Conservation (phyloP, 2,329 filamentous ascomycete species). For the Fusarium foetens region DNA sequence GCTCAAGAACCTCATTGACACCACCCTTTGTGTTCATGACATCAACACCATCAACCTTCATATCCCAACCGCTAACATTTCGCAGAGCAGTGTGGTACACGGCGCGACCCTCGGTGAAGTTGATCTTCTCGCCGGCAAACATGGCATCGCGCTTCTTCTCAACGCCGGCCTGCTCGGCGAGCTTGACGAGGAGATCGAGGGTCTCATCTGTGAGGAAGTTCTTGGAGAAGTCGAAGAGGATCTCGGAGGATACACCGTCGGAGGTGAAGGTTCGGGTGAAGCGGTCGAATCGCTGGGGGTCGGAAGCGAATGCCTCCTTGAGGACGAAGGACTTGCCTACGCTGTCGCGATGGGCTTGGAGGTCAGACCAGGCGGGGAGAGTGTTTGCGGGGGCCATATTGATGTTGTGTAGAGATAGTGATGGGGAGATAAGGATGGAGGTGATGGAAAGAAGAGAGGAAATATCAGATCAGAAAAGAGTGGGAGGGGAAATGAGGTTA, state of each 20-base stretch:
- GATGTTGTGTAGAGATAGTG: background rate
- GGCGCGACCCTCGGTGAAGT: conserved; percentile 96
- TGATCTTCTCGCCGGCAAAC: conserved; percentile 98
- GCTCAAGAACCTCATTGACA: conserved; percentile 89
- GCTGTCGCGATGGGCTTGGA: conserved; percentile 88
- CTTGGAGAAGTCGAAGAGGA: conserved; percentile 99
- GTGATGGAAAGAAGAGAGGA: background rate
- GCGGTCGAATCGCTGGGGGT: conserved; percentile 88
- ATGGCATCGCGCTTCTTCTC: conserved; percentile 96
- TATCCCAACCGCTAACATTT: conserved; percentile 84
- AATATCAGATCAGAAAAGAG: background rate
- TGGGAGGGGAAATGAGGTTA: conserved; percentile 34
- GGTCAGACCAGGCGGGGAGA: conserved; percentile 86
- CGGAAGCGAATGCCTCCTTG: conserved; percentile 90
- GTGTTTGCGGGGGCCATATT: conserved; percentile 84
- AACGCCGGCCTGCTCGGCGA: conserved; percentile 89
- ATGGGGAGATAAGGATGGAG: background rate
- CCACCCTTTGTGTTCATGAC: conserved; percentile 90
- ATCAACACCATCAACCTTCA: conserved; percentile 89
- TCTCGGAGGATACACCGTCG: conserved; percentile 82
- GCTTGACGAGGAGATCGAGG: conserved; percentile 83
- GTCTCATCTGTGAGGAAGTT: conserved; percentile 98
- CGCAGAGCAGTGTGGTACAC: conserved; percentile 96
- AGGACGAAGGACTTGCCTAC: conserved; percentile 91
- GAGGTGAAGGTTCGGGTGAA: conserved; percentile 89